These are phyloP conservation scores for Paraglomus occultum DNA, from an alignment of 192 early-diverging fungal genomes.

Conservation along the genomic window DNA sequence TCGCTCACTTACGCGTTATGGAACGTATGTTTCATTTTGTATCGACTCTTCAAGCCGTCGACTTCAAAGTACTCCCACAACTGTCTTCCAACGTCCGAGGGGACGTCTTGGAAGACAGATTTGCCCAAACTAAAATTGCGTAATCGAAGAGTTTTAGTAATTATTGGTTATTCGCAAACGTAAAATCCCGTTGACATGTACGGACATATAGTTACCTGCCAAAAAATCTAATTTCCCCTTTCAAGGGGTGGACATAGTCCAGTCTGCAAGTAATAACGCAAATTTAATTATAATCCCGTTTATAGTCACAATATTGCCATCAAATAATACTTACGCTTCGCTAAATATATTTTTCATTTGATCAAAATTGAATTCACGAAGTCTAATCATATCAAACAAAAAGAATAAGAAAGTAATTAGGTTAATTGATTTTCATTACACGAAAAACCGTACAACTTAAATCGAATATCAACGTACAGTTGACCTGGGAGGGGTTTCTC, in stretches of 20 bases:
- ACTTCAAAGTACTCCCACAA: conserved; percentile 42
- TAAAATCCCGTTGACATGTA: no score
- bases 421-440: no score
- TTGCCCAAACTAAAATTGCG: conserved; percentile 44
- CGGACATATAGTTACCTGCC: conserved; percentile 41
- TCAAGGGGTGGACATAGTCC: conserved; percentile 31
- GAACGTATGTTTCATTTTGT: no score
- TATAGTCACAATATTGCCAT: not conserved
- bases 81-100: conserved; percentile 13
- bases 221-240: conserved; percentile 36
- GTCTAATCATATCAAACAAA: no score
- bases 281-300: not conserved
- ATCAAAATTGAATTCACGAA: conserved; percentile 37
- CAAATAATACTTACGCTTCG: conserved; percentile 30
- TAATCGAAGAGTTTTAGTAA: no score
- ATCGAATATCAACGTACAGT: no score
- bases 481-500: no score
- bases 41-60: no score
- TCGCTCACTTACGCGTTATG: no score
- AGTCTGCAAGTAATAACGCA: conserved; percentile 19
- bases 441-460: no score
- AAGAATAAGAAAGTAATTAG: no score
- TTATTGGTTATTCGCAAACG: no score
- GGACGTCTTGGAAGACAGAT: conserved; percentile 34
- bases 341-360: conserved; percentile 28